Percentiles rank a stretch among this genome's conserved stretches.
Conservation (phyloP, 2,329 filamentous ascomycete genomes). For the Colletotrichum viniferum region DNA sequence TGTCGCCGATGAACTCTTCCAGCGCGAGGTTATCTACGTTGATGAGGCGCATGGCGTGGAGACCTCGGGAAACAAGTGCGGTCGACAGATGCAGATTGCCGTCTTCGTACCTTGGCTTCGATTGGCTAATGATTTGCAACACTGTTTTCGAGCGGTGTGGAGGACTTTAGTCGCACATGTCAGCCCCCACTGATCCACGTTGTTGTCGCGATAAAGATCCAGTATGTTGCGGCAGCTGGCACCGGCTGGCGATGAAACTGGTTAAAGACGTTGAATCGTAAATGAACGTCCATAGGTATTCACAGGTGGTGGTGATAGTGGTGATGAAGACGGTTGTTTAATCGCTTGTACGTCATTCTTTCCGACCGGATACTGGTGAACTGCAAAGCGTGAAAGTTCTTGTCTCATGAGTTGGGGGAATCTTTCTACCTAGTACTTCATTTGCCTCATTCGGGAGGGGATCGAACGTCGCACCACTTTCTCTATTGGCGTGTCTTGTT, state of each 20-base stretch:
- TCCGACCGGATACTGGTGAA: too few species aligned
- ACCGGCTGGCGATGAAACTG: neutral
- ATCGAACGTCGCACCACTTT: neutral
- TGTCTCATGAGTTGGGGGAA: neutral
- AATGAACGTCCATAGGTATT: neutral
- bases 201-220: neutral
- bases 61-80: neutral
- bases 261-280: too few species aligned
- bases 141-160: neutral
- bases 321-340: too few species aligned
- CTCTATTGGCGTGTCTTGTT: neutral
- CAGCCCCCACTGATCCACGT: neutral
- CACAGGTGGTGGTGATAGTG: neutral
- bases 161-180: neutral
- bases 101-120: neutral
- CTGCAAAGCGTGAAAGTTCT: too few species aligned
- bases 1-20: constrained; percentile 26
- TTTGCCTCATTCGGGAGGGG: neutral
- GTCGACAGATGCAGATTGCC: neutral
- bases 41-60: constrained; percentile 30
- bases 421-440: neutral
- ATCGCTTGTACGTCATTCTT: too few species aligned
- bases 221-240: fast-evolving
- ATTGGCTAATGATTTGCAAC: neutral
- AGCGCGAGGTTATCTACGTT: constrained; percentile 26